Conservation (phyloP, 805 yeast species). For the Isabelozyma gotoi region DNA sequence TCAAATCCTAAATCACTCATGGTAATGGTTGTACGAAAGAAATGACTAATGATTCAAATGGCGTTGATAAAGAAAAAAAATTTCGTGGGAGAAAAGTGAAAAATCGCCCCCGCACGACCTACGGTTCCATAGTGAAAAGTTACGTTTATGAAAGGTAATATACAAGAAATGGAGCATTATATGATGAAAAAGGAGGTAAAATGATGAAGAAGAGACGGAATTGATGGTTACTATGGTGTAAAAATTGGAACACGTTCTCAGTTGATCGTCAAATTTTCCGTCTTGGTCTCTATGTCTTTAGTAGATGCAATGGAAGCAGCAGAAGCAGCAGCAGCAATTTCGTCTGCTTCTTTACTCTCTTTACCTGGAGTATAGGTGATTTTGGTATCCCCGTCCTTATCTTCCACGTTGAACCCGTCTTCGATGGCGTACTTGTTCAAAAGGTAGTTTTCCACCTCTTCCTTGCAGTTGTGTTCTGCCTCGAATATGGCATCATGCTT, state of each 20-base stretch:
- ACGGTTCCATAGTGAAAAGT: constrained; percentile 7
- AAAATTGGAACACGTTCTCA: too few species aligned
- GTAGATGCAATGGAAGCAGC: constrained; percentile 45
- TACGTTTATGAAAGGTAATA: too few species aligned
- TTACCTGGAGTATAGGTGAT: constrained; percentile 43
- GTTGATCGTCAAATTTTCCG: constrained; percentile 27
- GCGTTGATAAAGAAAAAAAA: not conserved
- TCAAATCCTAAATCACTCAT: constrained; percentile 67
- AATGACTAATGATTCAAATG: not conserved
- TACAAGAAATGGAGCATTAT: too few species aligned
- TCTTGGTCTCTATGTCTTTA: constrained; percentile 28
- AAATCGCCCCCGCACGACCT: constrained; percentile 4
- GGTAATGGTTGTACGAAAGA: constrained; percentile 7
- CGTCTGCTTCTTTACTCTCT: constrained; percentile 44
- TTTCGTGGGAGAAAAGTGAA: constrained; percentile 2
- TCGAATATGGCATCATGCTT: constrained; percentile 86
- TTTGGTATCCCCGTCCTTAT: constrained; percentile 40
- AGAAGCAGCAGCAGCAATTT: constrained; percentile 15
- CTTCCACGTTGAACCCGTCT: constrained; percentile 47
- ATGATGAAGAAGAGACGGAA: too few species aligned
- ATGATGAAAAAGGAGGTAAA: too few species aligned
- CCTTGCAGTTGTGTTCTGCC: constrained; percentile 78
- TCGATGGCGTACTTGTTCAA: constrained; percentile 70
- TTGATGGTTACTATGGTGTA: too few species aligned
- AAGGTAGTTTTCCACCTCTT: constrained; percentile 75